Evolutionary conservation across 768 basidiomycete species (phyloP).

Genomic region (Melanogaster broomeanus): DNA sequence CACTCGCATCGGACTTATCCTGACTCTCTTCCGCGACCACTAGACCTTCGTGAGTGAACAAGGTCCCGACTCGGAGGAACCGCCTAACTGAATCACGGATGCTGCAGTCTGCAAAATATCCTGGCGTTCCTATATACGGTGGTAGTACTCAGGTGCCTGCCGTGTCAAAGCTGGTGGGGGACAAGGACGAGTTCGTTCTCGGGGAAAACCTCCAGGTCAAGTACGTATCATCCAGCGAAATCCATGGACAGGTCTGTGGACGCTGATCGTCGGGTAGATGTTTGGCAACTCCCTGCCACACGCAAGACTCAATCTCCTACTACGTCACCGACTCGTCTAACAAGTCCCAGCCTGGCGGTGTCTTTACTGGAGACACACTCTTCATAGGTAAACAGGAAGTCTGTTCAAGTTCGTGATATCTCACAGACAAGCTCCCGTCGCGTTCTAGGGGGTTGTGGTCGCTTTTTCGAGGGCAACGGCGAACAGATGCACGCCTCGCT

Average conservation of each 20-base stretch:
- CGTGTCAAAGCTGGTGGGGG: slow-evolving; percentile 72
- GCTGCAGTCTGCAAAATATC: slow-evolving; percentile 44
- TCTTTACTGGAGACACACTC: slow-evolving; percentile 95
- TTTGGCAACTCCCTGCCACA: slow-evolving; percentile 90
- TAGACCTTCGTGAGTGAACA: slow-evolving; percentile 32
- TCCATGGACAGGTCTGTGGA: background rate
- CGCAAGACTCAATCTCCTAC: slow-evolving; percentile 95
- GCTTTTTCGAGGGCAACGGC: slow-evolving; percentile 90
- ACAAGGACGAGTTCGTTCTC: slow-evolving; percentile 79
- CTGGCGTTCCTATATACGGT: slow-evolving; percentile 64
- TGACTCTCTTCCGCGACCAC: slow-evolving; percentile 11
- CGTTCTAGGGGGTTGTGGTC: slow-evolving; percentile 74
- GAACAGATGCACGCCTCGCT: slow-evolving; percentile 80
- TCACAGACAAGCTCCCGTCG: background rate
- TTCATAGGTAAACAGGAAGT: slow-evolving; percentile 48
- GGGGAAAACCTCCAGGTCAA: slow-evolving; percentile 62
- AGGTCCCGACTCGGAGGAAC: background rate
- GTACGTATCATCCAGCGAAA: slow-evolving; percentile 36
- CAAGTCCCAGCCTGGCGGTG: slow-evolving; percentile 59
- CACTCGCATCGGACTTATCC: slow-evolving; percentile 3
- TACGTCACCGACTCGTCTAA: slow-evolving; percentile 57
- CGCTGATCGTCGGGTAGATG: slow-evolving; percentile 48
- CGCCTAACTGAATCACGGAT: slow-evolving; percentile 13
- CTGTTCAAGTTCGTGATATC: background rate
- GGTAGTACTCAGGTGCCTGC: slow-evolving; percentile 73